Conservation (phyloP, 2,329 filamentous ascomycete species). For the Penicillium sp. region DNA sequence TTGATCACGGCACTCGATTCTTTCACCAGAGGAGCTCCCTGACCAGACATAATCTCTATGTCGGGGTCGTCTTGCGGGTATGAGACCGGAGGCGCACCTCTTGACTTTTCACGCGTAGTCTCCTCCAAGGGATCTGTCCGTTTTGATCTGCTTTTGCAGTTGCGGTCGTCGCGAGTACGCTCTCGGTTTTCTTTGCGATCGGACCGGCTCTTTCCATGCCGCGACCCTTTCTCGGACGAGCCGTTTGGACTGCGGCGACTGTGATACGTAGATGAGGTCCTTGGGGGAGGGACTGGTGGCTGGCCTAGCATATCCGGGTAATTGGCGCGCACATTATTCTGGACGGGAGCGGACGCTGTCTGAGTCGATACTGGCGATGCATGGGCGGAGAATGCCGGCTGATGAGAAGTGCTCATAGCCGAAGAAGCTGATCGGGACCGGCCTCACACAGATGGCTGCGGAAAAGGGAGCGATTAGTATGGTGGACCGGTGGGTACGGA, state of each 20-base stretch:
- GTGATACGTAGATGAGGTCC: conserved; percentile 74
- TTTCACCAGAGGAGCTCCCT: conserved; percentile 59
- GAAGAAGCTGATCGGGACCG: conserved; percentile 35
- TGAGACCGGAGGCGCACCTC: conserved; percentile 31
- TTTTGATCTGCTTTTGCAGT: conserved; percentile 40
- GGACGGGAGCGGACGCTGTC: conserved; percentile 26
- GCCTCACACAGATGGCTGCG: conserved; percentile 32
- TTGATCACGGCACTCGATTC: conserved; percentile 79
- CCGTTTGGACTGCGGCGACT: conserved; percentile 39
- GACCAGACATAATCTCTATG: conserved; percentile 56
- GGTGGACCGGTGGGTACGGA: conserved; percentile 50
- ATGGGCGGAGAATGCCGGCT: conserved; percentile 44
- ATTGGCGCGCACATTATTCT: conserved; percentile 32
- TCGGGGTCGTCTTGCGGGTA: conserved; percentile 38
- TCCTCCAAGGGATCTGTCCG: conserved; percentile 40
- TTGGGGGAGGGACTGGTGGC: conserved; percentile 71
- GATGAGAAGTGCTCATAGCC: conserved; percentile 47
- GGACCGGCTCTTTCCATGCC: conserved; percentile 38
- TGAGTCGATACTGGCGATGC: conserved; percentile 42
- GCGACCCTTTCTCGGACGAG: conserved; percentile 42
- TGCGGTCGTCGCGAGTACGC: conserved; percentile 39
- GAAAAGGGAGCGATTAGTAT: conserved; percentile 23
- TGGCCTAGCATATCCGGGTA: conserved; percentile 53
- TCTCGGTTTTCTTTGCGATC: conserved; percentile 39
- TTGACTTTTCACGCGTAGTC: conserved; percentile 37